Base-by-base conservation (phyloP, 1,139 yeast species). In the Debaryomycetaceae sp. region DNA sequence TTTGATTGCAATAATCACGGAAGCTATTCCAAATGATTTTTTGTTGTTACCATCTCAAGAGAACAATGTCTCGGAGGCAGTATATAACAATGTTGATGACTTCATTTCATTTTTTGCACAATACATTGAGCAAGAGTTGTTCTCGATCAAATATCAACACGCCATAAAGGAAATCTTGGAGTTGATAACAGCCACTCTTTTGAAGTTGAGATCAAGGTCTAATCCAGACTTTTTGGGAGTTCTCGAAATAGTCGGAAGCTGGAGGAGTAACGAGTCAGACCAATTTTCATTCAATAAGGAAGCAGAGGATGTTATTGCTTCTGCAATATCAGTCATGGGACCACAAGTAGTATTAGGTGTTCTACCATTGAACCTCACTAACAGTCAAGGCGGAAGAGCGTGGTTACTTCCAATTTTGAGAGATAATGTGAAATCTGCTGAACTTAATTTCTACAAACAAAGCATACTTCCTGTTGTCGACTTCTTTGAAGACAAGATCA, bases 391-490 rank as follows among this genome's bases (percentile, higher is more conserved):
- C 22, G 96, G 96, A 41, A 81, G 98, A 63, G 97, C 97, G 41
- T 93, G 98, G 98, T 61, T 93, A 55, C 76, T 93, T 50, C 99
- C 99, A n/a, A 63, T 95, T 34, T 77, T 93, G 49, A 85, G 98
- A 66, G 97, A 91, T 56, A 83, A 87, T 57, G 87, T 89, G 27
- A 78, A 83, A 54, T 78, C 81, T 58, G 85, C 97, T 1, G 75
- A 78, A 45, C 71, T 95, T 45, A 72, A 76, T 0, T 88, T 74
- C 59, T 93, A 80, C 66, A 76, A 78, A 49, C 62, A 66, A 23
- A 74, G 81, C 36, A 76, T 95, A 47, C 67, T 87, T 30, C 97
- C 98, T 31, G 65, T 83, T 39, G 80, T 80, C 40, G 80, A 78
- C 35, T 70, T 78, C 49, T 87, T 91, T 52, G 75, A 69, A 45